A percentile compares a stretch with the other conserved stretches of the same genome.
Conservation (phyloP, 2,329 filamentous ascomycete genomes). For the Ceratocystis lukuohia region DNA sequence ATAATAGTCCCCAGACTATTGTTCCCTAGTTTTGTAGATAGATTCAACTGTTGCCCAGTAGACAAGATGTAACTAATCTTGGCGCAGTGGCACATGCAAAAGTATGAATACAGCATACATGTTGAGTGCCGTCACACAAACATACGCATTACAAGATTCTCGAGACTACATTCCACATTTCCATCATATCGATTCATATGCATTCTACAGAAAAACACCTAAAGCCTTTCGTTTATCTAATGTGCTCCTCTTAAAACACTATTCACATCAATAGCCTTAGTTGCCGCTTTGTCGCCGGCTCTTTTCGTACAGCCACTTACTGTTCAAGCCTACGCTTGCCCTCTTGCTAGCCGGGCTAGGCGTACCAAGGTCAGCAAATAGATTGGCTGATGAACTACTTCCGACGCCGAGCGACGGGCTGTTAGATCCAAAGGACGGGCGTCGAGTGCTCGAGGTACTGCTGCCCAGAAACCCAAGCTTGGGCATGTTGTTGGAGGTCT, state of each 20-base stretch:
- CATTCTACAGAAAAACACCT: neutral
- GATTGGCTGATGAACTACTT: slow-evolving; percentile 33
- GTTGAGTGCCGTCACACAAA: too few species aligned
- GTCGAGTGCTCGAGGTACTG: slow-evolving; percentile 23
- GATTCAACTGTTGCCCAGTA: too few species aligned
- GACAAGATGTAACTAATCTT: too few species aligned
- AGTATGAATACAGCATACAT: too few species aligned
- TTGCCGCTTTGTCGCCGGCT: slow-evolving; percentile 43
- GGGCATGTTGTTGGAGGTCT: slow-evolving; percentile 29
- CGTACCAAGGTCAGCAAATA: slow-evolving; percentile 48
- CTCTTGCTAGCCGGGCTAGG: slow-evolving; percentile 59
- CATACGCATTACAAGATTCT: too few species aligned
- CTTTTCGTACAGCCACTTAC: slow-evolving; percentile 89
- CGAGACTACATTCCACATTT: neutral
- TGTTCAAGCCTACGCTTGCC: slow-evolving; percentile 68
- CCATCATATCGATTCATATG: neutral
- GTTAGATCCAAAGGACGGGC: slow-evolving; percentile 49
- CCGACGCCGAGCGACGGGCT: slow-evolving; percentile 34
- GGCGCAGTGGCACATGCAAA: too few species aligned
- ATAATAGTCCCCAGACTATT: too few species aligned
- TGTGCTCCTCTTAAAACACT: neutral
- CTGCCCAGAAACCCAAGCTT: slow-evolving; percentile 10
- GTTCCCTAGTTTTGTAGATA: too few species aligned
- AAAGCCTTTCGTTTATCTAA: neutral
- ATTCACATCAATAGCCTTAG: slow-evolving; percentile 27